phyloP scores from a whole-genome alignment of 768 basidiomycete species.

The Phaeotremella fagi region DNA sequence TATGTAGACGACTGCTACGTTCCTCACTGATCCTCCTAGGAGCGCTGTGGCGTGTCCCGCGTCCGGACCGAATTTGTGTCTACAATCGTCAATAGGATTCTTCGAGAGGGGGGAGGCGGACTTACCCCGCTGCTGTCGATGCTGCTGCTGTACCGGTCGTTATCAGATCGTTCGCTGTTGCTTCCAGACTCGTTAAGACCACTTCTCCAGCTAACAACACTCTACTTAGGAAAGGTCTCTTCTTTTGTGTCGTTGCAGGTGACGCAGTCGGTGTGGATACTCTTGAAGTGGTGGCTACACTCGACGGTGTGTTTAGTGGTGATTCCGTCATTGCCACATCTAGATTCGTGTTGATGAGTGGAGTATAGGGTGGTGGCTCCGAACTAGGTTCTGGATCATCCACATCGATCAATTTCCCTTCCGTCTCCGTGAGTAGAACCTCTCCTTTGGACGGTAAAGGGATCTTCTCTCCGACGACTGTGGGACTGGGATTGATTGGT shows the following conservation, averaged over 20 bases:
- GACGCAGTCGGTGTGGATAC: conserved; percentile 1
- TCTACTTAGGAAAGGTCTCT: conserved; percentile 22
- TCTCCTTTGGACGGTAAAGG: neutral
- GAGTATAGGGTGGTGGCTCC: neutral
- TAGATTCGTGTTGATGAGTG: neutral
- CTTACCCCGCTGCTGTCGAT: conserved; percentile 42
- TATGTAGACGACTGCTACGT: conserved; percentile 71
- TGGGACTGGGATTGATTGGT: neutral
- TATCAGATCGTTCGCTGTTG: conserved; percentile 40
- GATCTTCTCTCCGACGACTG: neutral
- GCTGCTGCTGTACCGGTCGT: conserved; percentile 41
- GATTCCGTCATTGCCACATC: neutral
- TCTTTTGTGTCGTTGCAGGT: conserved; percentile 11
- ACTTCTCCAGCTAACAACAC: conserved; percentile 42
- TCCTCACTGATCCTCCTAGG: conserved; percentile 62
- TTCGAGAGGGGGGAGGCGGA: neutral
- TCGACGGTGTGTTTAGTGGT: neutral
- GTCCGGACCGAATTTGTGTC: conserved; percentile 59
- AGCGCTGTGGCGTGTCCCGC: conserved; percentile 60
- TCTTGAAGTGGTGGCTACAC: neutral
- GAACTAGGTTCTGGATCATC: too few species aligned
- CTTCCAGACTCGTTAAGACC: conserved; percentile 45
- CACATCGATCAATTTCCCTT: neutral
- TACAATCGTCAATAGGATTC: conserved; percentile 3
- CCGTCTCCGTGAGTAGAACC: neutral